Evolutionary conservation across 164 flowering plant species (phyloP).

Genomic region (Chimonanthus salicifolius): DNA sequence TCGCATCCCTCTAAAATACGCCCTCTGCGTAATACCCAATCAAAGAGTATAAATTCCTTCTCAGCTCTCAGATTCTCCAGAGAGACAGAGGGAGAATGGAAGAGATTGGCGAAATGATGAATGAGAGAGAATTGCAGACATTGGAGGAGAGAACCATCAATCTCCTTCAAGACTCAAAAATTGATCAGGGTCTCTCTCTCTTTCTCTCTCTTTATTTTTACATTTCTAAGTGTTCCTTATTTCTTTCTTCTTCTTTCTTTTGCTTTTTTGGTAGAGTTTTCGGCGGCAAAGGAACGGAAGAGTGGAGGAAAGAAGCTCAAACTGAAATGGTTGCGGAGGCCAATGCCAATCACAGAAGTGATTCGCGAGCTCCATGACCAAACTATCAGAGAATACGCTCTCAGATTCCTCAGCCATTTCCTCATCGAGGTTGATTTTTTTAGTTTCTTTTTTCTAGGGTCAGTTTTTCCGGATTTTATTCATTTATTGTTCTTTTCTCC

Average conservation of each 20-base stretch:
- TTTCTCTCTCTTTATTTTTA: background rate
- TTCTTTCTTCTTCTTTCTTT: slow-evolving; percentile 1
- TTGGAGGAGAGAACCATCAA: slow-evolving; percentile 30
- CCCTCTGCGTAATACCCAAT: too few species aligned
- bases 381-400: slow-evolving; percentile 29
- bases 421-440: too few species aligned
- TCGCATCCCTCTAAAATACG: too few species aligned
- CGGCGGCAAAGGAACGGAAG: slow-evolving; percentile 6
- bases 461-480: too few species aligned
- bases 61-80: background rate
- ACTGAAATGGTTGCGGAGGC: slow-evolving; percentile 22
- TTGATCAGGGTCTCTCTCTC: slow-evolving; percentile 23
- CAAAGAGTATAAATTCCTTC: too few species aligned
- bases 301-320: slow-evolving; percentile 23
- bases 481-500: too few species aligned
- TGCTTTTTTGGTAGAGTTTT: slow-evolving; percentile 13
- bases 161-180: slow-evolving; percentile 19
- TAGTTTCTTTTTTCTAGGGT: too few species aligned
- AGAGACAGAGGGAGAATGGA: slow-evolving; percentile 10
- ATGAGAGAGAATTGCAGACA: slow-evolving; percentile 9
- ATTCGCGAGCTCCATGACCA: slow-evolving; percentile 31
- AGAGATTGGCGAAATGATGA: slow-evolving; percentile 11
- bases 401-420: slow-evolving; percentile 31
- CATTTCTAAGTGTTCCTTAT: background rate
- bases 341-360: slow-evolving; percentile 30